Conservation (phyloP, 1,139 yeast species). For the Arxiozyma slooffiae region DNA sequence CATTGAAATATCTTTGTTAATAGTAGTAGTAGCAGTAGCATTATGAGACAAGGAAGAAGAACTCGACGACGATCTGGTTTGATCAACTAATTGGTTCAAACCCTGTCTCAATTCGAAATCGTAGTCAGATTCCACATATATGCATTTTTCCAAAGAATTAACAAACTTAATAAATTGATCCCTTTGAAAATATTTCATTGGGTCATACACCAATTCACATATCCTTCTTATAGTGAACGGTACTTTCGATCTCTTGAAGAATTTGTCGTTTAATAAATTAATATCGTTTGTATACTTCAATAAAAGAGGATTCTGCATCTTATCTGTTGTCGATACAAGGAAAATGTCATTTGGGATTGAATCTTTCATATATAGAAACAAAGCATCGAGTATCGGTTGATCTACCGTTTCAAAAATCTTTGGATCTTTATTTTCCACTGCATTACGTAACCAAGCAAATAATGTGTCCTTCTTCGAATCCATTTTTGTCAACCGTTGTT, state of each 20-base stretch:
- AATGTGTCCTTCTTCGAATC: not conserved
- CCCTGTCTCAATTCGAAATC: not conserved
- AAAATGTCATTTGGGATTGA: not conserved
- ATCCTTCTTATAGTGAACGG: conserved; percentile 30
- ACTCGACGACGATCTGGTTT: not conserved
- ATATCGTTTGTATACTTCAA: conserved; percentile 1
- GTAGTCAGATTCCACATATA: conserved; percentile 13
- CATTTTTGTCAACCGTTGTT: not conserved
- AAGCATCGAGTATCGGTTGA: not conserved
- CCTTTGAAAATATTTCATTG: conserved; percentile 24
- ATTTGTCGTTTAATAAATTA: conserved; percentile 13
- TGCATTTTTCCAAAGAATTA: conserved; percentile 23
- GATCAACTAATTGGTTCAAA: not conserved
- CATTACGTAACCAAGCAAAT: not conserved
- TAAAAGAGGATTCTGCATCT: not conserved
- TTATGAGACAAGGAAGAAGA: not conserved
- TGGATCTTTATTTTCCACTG: not conserved
- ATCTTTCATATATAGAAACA: not conserved
- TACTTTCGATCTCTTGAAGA: conserved; percentile 12
- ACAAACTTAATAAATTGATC: conserved; percentile 25
- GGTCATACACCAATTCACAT: conserved; percentile 29
- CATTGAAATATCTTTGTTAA: conserved; percentile 27
- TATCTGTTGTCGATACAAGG: not conserved
- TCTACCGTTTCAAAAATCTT: not conserved
- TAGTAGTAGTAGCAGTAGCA: not conserved